Base-by-base conservation (phyloP, 208 protist species). In the Leishmania martiniquensis region DNA sequence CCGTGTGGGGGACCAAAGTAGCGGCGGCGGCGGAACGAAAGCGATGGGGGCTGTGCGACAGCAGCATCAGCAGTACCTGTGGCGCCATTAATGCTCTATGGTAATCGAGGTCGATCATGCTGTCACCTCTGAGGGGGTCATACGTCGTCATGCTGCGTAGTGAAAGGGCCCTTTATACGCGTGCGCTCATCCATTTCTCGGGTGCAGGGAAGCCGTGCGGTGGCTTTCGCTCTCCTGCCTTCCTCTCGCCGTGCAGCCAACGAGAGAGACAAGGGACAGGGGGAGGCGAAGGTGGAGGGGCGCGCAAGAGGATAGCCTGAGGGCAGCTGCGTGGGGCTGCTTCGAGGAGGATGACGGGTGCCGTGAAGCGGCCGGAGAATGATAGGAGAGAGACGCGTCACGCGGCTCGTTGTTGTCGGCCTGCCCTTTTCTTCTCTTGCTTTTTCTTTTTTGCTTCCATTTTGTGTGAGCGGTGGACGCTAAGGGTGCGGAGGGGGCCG, bases 51-150 rank as follows among this genome's bases (percentile, higher is more conserved):
- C n/a, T n/a, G n/a, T n/a, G n/a, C n/a, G n/a, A n/a, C n/a, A n/a
- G n/a, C n/a, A 15, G 65, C 42, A 32, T 13, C 65, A 39, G 20
- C 39, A 29, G 65, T 10, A 51, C 7, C 42, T 37, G n/a, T 49
- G 2, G 22, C 17, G 10, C 25, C 12, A 47, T 34, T 10, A 9
- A 10, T 29, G 1, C 68, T 68, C 32, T 73, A 59, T 34, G 51
- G n/a, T n/a, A n/a, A n/a, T n/a, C n/a, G n/a, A n/a, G n/a, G n/a
- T n/a, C n/a, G n/a, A n/a, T n/a, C n/a, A n/a, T n/a, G n/a, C n/a
- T n/a, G n/a, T n/a, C n/a, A n/a, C n/a, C n/a, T 71, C 37, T 73
- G 67, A 49, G 32, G 47, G 55, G 65, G 62, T 52, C 9, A 20
- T 37, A 68, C n/a, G 9, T n/a, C 15, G 47, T 6, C 39, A 51